Evolutionary conservation across 192 early-diverging fungal genomes (phyloP).

Genomic region (Podila minutissima): DNA sequence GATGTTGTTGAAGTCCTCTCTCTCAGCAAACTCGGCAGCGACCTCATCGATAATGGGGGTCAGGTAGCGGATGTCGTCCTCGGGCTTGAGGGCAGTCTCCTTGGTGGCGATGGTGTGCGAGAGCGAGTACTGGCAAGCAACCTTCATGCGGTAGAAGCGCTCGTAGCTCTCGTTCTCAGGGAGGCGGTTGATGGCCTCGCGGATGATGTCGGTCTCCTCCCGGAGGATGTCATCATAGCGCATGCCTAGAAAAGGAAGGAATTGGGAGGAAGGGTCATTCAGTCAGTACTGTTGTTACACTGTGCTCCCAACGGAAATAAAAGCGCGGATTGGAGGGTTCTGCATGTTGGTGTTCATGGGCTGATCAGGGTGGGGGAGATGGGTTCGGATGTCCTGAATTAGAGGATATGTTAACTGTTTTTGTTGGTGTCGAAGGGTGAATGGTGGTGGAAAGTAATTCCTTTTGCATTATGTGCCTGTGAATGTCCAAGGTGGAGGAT

Average conservation of each 20-base stretch:
- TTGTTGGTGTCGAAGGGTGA: too few species aligned
- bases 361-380: neutral
- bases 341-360: neutral
- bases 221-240: slow-evolving; percentile 90
- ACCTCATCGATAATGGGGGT: slow-evolving; percentile 83
- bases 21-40: slow-evolving; percentile 81
- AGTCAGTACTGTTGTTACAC: neutral
- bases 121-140: slow-evolving; percentile 80
- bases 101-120: slow-evolving; percentile 74
- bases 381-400: slow-evolving; percentile 1
- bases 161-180: slow-evolving; percentile 70
- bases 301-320: neutral
- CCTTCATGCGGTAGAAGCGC: slow-evolving; percentile 83
- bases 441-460: too few species aligned
- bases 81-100: slow-evolving; percentile 79
- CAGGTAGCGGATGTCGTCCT: slow-evolving; percentile 88
- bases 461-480: too few species aligned
- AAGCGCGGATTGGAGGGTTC: neutral
- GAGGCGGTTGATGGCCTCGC: slow-evolving; percentile 86
- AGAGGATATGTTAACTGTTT: neutral
- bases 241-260: slow-evolving; percentile 67
- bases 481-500: too few species aligned
- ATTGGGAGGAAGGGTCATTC: neutral
- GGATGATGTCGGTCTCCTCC: slow-evolving; percentile 84
- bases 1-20: slow-evolving; percentile 72